These are phyloP conservation scores for Talaromyces sp. DNA, from an alignment of 2,329 filamentous ascomycete genomes.

Conservation along the genomic window DNA sequence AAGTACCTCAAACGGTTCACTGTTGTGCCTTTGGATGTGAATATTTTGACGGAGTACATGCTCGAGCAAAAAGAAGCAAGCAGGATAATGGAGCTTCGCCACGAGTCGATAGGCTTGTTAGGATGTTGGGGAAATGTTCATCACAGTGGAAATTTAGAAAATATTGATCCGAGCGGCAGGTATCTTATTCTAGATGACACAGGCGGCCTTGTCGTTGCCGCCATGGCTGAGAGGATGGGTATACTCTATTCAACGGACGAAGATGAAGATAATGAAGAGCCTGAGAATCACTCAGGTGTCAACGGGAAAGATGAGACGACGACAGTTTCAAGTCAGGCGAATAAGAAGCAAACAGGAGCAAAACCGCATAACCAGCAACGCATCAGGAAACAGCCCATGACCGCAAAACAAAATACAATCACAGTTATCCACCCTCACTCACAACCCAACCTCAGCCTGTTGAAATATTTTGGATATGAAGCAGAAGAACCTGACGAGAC, in stretches of 20 bases:
- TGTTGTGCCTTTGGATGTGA: slow-evolving; percentile 76
- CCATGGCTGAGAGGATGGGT: slow-evolving; percentile 85
- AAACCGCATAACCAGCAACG: slow-evolving; percentile 16
- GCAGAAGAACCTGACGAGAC: slow-evolving; percentile 58
- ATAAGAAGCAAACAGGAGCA: slow-evolving; percentile 4
- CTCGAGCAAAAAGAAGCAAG: slow-evolving; percentile 74
- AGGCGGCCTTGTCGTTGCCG: slow-evolving; percentile 74
- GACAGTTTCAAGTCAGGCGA: neutral
- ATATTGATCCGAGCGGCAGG: slow-evolving; percentile 51
- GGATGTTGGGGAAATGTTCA: slow-evolving; percentile 90
- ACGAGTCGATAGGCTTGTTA: slow-evolving; percentile 76
- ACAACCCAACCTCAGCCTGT: slow-evolving; percentile 80
- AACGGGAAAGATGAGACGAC: slow-evolving; percentile 17
- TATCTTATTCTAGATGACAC: slow-evolving; percentile 88
- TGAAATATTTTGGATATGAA: slow-evolving; percentile 89
- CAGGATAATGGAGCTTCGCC: slow-evolving; percentile 80
- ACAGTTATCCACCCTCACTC: slow-evolving; percentile 59
- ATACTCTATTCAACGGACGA: slow-evolving; percentile 59
- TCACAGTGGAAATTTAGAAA: slow-evolving; percentile 52
- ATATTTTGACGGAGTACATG: slow-evolving; percentile 71
- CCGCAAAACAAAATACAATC: slow-evolving; percentile 58
- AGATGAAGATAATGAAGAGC: slow-evolving; percentile 27
- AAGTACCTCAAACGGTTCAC: slow-evolving; percentile 91
- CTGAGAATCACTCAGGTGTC: slow-evolving; percentile 7
- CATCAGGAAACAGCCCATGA: slow-evolving; percentile 31